These are phyloP conservation scores for Meredithiella fracta DNA, from an alignment of 2,329 filamentous ascomycete species.

Conservation along the genomic window DNA sequence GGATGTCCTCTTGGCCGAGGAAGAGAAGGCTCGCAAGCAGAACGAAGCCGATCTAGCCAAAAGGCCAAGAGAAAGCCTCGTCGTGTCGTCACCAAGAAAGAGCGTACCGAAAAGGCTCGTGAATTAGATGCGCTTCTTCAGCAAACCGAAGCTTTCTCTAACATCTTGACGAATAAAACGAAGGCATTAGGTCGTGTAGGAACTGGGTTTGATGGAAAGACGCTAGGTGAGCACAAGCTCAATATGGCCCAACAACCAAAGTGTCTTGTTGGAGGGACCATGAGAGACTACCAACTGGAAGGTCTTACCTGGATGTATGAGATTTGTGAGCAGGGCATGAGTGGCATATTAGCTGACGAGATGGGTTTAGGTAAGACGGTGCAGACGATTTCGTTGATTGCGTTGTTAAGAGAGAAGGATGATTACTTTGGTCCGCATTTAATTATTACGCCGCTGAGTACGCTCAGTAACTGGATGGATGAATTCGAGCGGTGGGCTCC, in stretches of 20 bases:
- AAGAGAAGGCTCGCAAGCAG: slow-evolving; percentile 21
- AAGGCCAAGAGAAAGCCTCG: slow-evolving; percentile 31
- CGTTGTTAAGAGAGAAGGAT: slow-evolving; percentile 73
- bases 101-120: slow-evolving; percentile 33
- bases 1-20: slow-evolving; percentile 22
- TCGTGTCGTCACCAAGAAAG: slow-evolving; percentile 36
- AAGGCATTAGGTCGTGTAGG: slow-evolving; percentile 46
- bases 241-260: slow-evolving; percentile 73
- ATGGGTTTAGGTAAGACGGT: slow-evolving; percentile 90
- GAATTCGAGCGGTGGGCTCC: slow-evolving; percentile 89
- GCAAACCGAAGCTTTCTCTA: slow-evolving; percentile 44
- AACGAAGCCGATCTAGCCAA: slow-evolving; percentile 28
- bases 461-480: slow-evolving; percentile 87
- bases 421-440: slow-evolving; percentile 73
- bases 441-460: slow-evolving; percentile 79
- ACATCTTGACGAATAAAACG: slow-evolving; percentile 47
- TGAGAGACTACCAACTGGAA: slow-evolving; percentile 89
- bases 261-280: slow-evolving; percentile 69
- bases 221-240: slow-evolving; percentile 48
- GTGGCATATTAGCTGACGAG: slow-evolving; percentile 81
- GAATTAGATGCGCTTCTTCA: slow-evolving; percentile 42
- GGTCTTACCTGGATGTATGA: slow-evolving; percentile 93
- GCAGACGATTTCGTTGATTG: slow-evolving; percentile 76
- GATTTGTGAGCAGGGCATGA: slow-evolving; percentile 61
- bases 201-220: slow-evolving; percentile 41